Base-by-base conservation (phyloP, 1,284 basidiomycete genomes). In the Ganoderma leucocontextum region DNA sequence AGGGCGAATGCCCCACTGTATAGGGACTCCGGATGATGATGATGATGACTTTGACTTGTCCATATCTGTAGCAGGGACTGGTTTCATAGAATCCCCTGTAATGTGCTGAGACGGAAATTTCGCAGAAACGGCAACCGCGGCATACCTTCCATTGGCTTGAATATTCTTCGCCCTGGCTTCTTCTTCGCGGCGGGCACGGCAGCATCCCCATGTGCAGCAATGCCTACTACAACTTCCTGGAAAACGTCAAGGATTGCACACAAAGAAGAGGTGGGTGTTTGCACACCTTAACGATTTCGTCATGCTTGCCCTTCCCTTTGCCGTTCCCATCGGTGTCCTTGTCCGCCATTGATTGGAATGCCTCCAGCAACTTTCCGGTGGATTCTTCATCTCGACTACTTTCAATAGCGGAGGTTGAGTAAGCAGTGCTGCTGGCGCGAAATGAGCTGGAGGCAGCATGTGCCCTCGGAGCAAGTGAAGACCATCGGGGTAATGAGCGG, bases 81-180 rank as follows among this genome's bases (percentile, higher is more conserved):
- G 62, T 22, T 55, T 49, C 66, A 68, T 67, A 9, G 47, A 55
- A 4, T 55, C 15, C 10, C 66, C 66, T 68, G 39, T 10, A 22
- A 15, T 17, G 17, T 1, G 4, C 41, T 38, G 12, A 52, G 35
- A 41, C 22, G 36, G 17, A 55, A 0, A 17, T 6, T 25, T 12
- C 6, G n/a, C 36, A 36, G 35, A 42, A 22, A n/a, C 13, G 33
- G 9, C 15, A 49, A 35, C 25, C 7, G 35, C 44, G 1, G 33
- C 62, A 29, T 41, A 68, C 67, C 63, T n/a, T 65, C 42, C 53
- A 68, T 57, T 7, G 22, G 41, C 35, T 55, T 44, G 22, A 64
- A 68, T 15, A 17, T 12, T 38, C 41, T 65, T n/a, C 63, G 55
- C 42, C 15, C 13, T 6, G 35, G 4, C 35, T 38, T 58, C 35